phyloP scores from a whole-genome alignment of 495 filamentous ascomycete genomes.

The Penicillium lagena region DNA sequence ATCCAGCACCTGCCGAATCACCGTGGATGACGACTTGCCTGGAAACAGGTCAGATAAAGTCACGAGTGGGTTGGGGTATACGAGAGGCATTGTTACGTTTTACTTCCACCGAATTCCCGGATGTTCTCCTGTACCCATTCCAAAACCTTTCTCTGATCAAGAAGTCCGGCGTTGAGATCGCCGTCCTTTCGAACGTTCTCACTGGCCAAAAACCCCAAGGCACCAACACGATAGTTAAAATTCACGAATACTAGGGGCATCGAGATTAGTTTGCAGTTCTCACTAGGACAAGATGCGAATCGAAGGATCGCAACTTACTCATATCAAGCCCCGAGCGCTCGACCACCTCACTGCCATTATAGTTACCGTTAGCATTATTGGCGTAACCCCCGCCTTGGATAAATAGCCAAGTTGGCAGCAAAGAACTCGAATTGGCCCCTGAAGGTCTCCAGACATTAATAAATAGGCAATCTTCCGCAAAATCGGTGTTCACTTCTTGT shows the following conservation, averaged over 20 bases:
- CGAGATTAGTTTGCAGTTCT: too few species aligned
- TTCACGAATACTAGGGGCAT: constrained; percentile 48
- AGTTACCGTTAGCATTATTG: constrained; percentile 54
- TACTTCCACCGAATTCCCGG: constrained; percentile 58
- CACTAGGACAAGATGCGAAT: too few species aligned
- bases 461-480: constrained; percentile 63
- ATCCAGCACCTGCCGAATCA: constrained; percentile 59
- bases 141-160: constrained; percentile 59
- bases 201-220: constrained; percentile 63
- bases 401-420: constrained; percentile 62
- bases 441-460: constrained; percentile 61
- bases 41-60: too few species aligned
- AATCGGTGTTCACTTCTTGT: constrained; percentile 27
- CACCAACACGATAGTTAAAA: constrained; percentile 72
- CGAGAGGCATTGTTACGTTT: constrained; percentile 7
- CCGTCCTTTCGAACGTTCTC: constrained; percentile 46
- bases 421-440: constrained; percentile 41
- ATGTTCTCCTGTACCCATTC: constrained; percentile 61
- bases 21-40: constrained; percentile 62
- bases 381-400: constrained; percentile 70
- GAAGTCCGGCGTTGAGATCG: constrained; percentile 52
- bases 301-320: neutral
- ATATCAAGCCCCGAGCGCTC: constrained; percentile 43
- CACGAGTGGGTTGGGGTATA: too few species aligned
- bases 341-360: constrained; percentile 55